These are phyloP conservation scores for Adansonia rubrostipa DNA, from an alignment of 441 rosid genomes.

Conservation along the genomic window DNA sequence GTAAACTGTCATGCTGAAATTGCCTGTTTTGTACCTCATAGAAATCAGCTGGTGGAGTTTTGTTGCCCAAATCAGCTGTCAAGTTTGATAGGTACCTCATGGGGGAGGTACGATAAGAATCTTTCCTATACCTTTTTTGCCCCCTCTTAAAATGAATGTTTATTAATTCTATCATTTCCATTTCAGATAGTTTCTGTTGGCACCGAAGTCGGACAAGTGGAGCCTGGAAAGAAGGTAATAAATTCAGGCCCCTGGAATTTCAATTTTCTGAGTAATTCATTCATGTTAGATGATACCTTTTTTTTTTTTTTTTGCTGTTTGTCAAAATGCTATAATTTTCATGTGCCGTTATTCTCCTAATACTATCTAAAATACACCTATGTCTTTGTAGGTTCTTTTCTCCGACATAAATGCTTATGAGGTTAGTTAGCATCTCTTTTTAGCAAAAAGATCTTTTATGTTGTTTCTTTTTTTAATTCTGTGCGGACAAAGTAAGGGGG, in stretches of 20 bases:
- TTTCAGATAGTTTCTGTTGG: conserved; percentile 27
- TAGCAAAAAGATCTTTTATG: not conserved
- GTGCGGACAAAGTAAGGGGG: not conserved
- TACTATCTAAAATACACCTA: no score
- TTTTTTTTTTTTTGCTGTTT: not conserved
- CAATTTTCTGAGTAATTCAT: not conserved
- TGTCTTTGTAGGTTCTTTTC: no score
- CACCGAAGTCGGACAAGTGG: conserved; percentile 9
- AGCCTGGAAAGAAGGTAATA: conserved; percentile 51
- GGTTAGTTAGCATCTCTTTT: not conserved
- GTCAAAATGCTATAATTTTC: not conserved
- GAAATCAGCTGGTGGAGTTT: conserved; percentile 90
- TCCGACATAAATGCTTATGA: no score
- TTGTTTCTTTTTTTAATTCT: not conserved
- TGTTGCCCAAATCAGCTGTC: conserved; percentile 89
- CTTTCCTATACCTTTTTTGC: not conserved
- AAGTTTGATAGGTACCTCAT: conserved; percentile 80
- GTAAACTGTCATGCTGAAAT: not conserved
- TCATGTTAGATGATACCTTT: not conserved
- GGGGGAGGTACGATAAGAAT: conserved; percentile 65
- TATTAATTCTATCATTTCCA: not conserved
- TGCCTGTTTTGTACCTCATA: conserved; percentile 29
- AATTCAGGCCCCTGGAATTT: not conserved
- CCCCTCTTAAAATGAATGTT: not conserved
- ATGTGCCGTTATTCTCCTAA: no score